Conservation (phyloP, 148 eudicot genomes). For the Vaccinium myrtillus region DNA sequence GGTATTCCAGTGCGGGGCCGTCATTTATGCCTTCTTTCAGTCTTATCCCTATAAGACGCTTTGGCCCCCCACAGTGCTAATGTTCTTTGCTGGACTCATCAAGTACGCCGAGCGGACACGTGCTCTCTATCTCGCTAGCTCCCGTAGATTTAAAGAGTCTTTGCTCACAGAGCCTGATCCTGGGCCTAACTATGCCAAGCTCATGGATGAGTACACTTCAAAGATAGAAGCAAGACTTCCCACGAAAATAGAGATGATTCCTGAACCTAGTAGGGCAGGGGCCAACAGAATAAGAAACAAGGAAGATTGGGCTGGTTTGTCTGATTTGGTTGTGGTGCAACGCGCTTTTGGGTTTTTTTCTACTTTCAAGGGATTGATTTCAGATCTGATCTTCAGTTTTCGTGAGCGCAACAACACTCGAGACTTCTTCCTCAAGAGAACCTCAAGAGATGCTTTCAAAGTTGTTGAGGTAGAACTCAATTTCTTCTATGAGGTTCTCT, state of each 20-base stretch:
- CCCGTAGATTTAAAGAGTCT: too few relatives aligned
- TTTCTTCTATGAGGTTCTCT: constrained; percentile 38
- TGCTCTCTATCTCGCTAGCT: too few relatives aligned
- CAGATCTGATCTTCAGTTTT: constrained; percentile 45
- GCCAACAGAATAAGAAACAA: constrained; percentile 19
- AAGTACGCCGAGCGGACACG: constrained; percentile 24
- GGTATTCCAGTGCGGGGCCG: constrained; percentile 27
- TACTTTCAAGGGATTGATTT: constrained; percentile 47
- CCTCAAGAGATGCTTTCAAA: constrained; percentile 29
- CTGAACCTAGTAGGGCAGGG: not conserved
- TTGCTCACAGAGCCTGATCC: too few relatives aligned
- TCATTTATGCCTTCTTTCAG: constrained; percentile 29
- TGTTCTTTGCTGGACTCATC: constrained; percentile 33
- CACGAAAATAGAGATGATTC: constrained; percentile 20
- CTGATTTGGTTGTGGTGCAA: constrained; percentile 30
- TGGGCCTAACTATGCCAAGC: too few relatives aligned
- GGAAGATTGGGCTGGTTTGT: not conserved
- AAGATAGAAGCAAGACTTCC: constrained; percentile 25
- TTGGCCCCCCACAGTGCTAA: constrained; percentile 25
- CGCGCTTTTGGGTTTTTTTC: constrained; percentile 33
- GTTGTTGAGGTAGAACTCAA: too few relatives aligned
- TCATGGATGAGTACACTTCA: too few relatives aligned
- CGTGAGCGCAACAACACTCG: constrained; percentile 22
- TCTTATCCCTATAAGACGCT: constrained; percentile 17
- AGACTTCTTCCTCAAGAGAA: constrained; percentile 33